These are phyloP conservation scores for Phialemonium atrogriseum DNA, from an alignment of 2,329 filamentous ascomycete genomes.

Conservation along the genomic window DNA sequence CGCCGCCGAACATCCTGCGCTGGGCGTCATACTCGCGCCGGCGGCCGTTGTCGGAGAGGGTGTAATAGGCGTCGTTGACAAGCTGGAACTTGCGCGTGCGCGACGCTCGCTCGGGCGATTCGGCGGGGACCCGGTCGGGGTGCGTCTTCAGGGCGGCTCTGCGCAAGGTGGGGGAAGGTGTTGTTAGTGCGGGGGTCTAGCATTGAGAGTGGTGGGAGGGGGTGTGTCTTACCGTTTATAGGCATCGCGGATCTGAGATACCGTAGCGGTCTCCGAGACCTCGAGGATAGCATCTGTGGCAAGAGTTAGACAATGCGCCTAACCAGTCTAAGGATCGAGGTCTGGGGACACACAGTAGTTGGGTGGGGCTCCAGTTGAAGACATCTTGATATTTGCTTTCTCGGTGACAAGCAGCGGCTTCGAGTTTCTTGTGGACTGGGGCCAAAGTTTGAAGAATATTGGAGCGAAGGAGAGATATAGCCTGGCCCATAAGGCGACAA, in stretches of 20 bases:
- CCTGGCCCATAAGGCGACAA: too few relatives aligned
- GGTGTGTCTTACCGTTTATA: slow-evolving; percentile 66
- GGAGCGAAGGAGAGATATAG: too few relatives aligned
- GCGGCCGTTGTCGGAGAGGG: slow-evolving; percentile 68
- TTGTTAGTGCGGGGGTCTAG: slow-evolving; percentile 10
- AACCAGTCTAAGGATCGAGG: slow-evolving; percentile 2
- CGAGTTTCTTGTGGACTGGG: not conserved
- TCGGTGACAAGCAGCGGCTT: too few relatives aligned
- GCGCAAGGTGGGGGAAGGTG: too few relatives aligned
- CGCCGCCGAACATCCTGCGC: slow-evolving; percentile 47
- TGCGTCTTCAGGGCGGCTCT: slow-evolving; percentile 87
- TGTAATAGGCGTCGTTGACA: slow-evolving; percentile 35
- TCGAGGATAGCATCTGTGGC: slow-evolving; percentile 63
- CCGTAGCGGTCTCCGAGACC: slow-evolving; percentile 63
- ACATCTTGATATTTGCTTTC: slow-evolving; percentile 21
- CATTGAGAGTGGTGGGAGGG: not conserved
- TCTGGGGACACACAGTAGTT: slow-evolving; percentile 46
- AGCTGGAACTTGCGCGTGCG: slow-evolving; percentile 59
- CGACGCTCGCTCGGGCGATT: slow-evolving; percentile 72
- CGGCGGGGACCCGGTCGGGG: slow-evolving; percentile 77
- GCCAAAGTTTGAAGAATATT: too few relatives aligned
- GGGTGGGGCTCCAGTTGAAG: slow-evolving; percentile 34
- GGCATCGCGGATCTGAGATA: slow-evolving; percentile 81
- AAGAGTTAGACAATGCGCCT: slow-evolving; percentile 10
- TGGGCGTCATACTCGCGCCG: slow-evolving; percentile 79